phyloP scores from a whole-genome alignment of 768 basidiomycete genomes.

The Podaxis carcinomalis region DNA sequence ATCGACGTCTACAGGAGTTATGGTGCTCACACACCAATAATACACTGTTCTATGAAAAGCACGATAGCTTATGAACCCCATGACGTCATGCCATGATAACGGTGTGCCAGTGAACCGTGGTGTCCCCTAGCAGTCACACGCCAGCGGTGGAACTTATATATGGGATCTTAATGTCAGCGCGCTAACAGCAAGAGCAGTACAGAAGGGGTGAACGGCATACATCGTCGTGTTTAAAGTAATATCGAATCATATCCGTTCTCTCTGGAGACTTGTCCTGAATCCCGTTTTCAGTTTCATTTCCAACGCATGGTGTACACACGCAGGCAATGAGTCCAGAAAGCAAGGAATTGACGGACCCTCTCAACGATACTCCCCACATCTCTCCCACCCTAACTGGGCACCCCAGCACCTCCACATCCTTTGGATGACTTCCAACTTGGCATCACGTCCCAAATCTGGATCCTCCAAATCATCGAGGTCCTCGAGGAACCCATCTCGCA shows the following conservation, averaged over 20 bases:
- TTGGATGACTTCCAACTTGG: slow-evolving; percentile 75
- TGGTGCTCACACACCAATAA: background rate
- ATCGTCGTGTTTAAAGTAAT: background rate
- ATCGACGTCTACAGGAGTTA: background rate
- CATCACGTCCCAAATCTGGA: slow-evolving; percentile 57
- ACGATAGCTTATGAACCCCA: background rate
- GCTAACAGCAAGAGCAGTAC: background rate
- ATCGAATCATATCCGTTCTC: background rate
- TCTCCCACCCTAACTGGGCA: slow-evolving; percentile 57
- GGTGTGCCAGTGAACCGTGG: background rate
- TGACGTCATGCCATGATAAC: background rate
- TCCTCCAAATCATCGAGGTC: slow-evolving; percentile 84
- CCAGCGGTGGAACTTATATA: background rate
- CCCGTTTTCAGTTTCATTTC: background rate
- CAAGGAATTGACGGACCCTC: background rate
- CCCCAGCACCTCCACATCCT: slow-evolving; percentile 92
- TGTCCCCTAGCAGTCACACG: background rate
- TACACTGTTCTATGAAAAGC: background rate
- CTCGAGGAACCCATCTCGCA: slow-evolving; percentile 78
- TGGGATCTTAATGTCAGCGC: no score
- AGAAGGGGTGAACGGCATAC: background rate
- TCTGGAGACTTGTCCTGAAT: background rate
- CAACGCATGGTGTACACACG: background rate
- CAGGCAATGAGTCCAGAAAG: background rate
- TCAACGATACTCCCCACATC: slow-evolving; percentile 7